Percentiles rank a stretch among this genome's conserved stretches.
These are phyloP conservation scores for Arctium minus DNA, from an alignment of 129 eudicot genomes.

Conservation along the genomic window DNA sequence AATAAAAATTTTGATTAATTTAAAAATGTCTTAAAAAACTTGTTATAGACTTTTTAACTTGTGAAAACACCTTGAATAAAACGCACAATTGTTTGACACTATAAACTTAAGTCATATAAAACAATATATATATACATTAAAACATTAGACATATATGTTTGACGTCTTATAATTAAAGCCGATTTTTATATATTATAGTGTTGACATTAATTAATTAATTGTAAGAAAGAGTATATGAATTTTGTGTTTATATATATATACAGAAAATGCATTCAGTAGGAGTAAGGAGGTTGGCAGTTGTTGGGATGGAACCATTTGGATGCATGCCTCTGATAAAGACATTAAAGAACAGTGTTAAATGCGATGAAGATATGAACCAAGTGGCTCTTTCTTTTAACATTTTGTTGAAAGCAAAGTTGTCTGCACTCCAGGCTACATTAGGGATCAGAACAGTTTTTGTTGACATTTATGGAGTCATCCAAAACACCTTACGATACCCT, in stretches of 20 bases:
- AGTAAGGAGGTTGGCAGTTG: conserved; percentile 52
- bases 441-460: conserved; percentile 25
- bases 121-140: too few relatives aligned
- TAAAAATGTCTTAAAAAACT: neutral
- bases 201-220: too few relatives aligned
- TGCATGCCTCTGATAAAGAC: conserved; percentile 56
- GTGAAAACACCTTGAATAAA: neutral
- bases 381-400: conserved; percentile 52
- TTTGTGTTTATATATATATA: neutral
- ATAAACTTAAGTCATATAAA: neutral
- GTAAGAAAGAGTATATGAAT: neutral
- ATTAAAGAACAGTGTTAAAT: conserved; percentile 24
- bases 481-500: conserved; percentile 27
- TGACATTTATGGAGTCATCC: conserved; percentile 41
- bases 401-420: conserved; percentile 29
- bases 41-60: too few relatives aligned
- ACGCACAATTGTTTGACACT: neutral
- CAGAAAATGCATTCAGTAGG: conserved; percentile 49
- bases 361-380: conserved; percentile 43
- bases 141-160: too few relatives aligned
- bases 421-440: conserved; percentile 17
- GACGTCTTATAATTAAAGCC: too few relatives aligned
- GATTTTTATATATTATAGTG: too few relatives aligned
- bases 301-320: conserved; percentile 58
- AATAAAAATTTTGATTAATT: neutral